Evolutionary conservation across 2,329 filamentous ascomycete species (phyloP).

Genomic region (Penicillium sp.): DNA sequence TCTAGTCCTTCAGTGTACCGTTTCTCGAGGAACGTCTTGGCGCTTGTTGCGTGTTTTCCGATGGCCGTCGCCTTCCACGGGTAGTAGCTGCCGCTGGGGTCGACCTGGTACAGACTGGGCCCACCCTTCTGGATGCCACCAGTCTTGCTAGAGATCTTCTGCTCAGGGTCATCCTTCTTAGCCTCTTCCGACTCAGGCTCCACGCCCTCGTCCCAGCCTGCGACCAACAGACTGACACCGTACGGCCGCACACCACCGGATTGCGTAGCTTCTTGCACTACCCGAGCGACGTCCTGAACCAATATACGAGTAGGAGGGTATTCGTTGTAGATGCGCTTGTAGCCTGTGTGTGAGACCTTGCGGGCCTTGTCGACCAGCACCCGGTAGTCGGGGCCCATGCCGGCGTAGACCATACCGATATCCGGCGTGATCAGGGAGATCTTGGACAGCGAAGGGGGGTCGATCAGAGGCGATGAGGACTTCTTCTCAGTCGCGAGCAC

Average conservation of each 20-base stretch:
- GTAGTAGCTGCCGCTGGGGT: slow-evolving; percentile 98
- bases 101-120: slow-evolving; percentile 96
- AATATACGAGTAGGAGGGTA: slow-evolving; percentile 99
- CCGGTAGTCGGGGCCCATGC: slow-evolving; percentile 98
- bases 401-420: slow-evolving; percentile 99
- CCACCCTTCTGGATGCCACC: slow-evolving; percentile 94
- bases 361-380: slow-evolving; percentile 96
- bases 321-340: slow-evolving; percentile 99
- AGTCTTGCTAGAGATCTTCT: slow-evolving; percentile 80
- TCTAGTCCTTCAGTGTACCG: slow-evolving; percentile 96
- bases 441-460: slow-evolving; percentile 91
- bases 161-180: slow-evolving; percentile 54
- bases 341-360: slow-evolving; percentile 96
- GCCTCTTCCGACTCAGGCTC: slow-evolving; percentile 75
- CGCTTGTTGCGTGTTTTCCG: slow-evolving; percentile 95
- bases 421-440: slow-evolving; percentile 97
- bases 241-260: slow-evolving; percentile 96
- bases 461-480: slow-evolving; percentile 94
- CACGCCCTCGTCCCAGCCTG: slow-evolving; percentile 96
- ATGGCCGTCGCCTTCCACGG: slow-evolving; percentile 99
- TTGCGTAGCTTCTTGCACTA: slow-evolving; percentile 99
- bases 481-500: slow-evolving; percentile 99
- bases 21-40: slow-evolving; percentile 99
- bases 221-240: slow-evolving; percentile 91
- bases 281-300: slow-evolving; percentile 94